Evolutionary conservation across 345 rosid genomes (phyloP).

Genomic region (Physaria fendleri): DNA sequence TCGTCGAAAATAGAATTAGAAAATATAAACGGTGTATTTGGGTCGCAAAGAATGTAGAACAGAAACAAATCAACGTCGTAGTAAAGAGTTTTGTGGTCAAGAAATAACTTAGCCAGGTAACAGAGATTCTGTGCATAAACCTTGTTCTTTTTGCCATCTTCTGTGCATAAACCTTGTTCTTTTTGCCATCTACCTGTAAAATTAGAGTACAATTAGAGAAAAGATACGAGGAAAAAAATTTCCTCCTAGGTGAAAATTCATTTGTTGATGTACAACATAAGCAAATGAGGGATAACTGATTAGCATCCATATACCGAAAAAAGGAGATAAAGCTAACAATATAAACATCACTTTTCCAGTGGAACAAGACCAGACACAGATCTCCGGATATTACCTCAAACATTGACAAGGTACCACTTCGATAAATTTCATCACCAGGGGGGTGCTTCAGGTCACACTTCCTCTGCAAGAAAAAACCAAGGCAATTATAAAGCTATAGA

Average conservation of each 20-base stretch:
- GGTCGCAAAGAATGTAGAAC: slow-evolving; percentile 27
- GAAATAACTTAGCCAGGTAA: no score
- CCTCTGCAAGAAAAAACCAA: slow-evolving; percentile 38
- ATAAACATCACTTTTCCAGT: background rate
- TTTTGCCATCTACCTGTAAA: slow-evolving; percentile 30
- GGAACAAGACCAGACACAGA: background rate
- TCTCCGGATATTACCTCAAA: slow-evolving; percentile 60
- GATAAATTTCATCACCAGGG: slow-evolving; percentile 95
- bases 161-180: slow-evolving; percentile 33
- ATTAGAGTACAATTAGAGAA: background rate
- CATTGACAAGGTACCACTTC: slow-evolving; percentile 93
- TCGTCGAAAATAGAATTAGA: no score
- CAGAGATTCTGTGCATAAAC: no score
- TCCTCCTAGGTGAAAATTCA: background rate
- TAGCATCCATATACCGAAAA: background rate
- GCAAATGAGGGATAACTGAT: background rate
- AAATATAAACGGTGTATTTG: no score
- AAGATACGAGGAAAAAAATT: background rate
- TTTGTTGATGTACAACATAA: background rate
- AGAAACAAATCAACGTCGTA: no score
- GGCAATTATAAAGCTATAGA: background rate
- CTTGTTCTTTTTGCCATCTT: no score
- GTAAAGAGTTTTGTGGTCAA: no score
- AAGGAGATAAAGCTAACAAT: background rate
- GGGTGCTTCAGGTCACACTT: slow-evolving; percentile 97